These are phyloP conservation scores for Mortierella sp. DNA, from an alignment of 371 early-diverging fungal species.

Conservation along the genomic window DNA sequence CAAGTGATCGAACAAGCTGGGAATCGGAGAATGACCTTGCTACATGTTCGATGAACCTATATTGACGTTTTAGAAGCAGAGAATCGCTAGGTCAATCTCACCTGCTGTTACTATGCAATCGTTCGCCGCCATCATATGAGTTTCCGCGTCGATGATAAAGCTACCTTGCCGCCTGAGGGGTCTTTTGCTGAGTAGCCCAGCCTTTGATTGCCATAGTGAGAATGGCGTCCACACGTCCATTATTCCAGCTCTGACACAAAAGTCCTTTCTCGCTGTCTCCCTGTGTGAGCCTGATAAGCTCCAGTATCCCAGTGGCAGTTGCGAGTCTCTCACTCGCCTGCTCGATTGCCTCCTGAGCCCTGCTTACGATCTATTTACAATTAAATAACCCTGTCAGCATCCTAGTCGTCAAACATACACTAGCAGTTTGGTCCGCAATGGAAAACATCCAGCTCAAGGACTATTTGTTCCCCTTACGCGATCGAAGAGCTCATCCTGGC, in stretches of 20 bases:
- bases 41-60: slow-evolving; percentile 10
- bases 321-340: slow-evolving; percentile 1
- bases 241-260: slow-evolving; percentile 7
- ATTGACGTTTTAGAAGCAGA: no score
- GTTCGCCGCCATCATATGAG: no score
- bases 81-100: background rate
- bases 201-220: slow-evolving; percentile 10
- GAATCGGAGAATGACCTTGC: slow-evolving; percentile 2
- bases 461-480: slow-evolving; percentile 14
- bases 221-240: slow-evolving; percentile 1
- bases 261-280: background rate
- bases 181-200: background rate
- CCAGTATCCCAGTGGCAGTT: background rate
- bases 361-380: background rate
- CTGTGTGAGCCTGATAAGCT: background rate
- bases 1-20: slow-evolving; percentile 19
- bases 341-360: background rate
- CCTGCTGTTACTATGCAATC: background rate
- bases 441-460: background rate
- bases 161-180: slow-evolving; percentile 19
- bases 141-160: background rate
- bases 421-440: background rate
- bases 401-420: no score
- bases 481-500: slow-evolving; percentile 20
- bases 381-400: background rate